Evolutionary conservation across 139 green algal species (phyloP).

Genomic region (Nannochloris sp.): DNA sequence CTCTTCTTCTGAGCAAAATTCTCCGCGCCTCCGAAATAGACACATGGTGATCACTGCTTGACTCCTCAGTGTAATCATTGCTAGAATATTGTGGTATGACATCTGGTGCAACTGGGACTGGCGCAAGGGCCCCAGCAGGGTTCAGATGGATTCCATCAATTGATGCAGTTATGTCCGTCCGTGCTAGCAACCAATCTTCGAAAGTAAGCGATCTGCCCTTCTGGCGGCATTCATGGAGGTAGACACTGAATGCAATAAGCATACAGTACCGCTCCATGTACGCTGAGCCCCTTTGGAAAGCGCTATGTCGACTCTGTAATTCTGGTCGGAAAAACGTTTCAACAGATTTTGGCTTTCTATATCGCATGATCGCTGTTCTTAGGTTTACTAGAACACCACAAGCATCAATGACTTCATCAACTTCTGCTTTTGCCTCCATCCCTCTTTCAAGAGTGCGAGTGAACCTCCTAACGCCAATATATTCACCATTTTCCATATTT

Average conservation of each 20-base stretch:
- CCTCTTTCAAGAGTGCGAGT: conserved; percentile 57
- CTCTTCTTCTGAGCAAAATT: conserved; percentile 58
- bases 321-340: conserved; percentile 54
- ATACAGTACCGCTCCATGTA: conserved; percentile 91
- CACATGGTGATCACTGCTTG: conserved; percentile 5
- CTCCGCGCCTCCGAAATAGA: conserved; percentile 34
- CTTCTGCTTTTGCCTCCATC: conserved; percentile 34
- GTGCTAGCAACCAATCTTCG: conserved; percentile 52
- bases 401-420: conserved; percentile 51
- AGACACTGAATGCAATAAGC: conserved; percentile 77
- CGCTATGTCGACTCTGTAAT: conserved; percentile 49
- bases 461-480: conserved; percentile 73
- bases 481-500: conserved; percentile 58
- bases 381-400: conserved; percentile 72
- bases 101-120: conserved; percentile 37
- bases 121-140: conserved; percentile 61
- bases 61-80: not conserved
- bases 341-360: conserved; percentile 48
- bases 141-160: conserved; percentile 60
- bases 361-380: conserved; percentile 74
- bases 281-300: conserved; percentile 69
- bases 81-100: conserved; percentile 7
- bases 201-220: conserved; percentile 22
- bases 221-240: conserved; percentile 49
- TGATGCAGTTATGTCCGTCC: conserved; percentile 46